Conservation (phyloP, 805 yeast species). For the Helenozyma baotianmanensis region DNA sequence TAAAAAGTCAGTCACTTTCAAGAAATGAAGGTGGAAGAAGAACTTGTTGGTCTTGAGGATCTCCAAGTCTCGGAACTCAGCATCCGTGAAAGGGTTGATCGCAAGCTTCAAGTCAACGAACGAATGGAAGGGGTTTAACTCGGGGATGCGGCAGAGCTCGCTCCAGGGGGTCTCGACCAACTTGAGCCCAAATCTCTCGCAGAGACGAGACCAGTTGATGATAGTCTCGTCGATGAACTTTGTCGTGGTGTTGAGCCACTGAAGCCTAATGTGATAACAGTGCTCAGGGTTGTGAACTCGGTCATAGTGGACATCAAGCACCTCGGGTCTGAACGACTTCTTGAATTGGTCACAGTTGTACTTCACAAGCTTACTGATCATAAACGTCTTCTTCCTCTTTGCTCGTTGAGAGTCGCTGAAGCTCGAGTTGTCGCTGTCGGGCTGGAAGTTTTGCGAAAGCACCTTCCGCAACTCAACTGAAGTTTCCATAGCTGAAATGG, state of each 20-base stretch:
- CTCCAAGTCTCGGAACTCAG: conserved; percentile 41
- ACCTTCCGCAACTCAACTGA: conserved; percentile 8
- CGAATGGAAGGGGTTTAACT: conserved; percentile 82
- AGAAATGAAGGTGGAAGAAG: conserved; percentile 72
- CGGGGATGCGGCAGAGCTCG: conserved; percentile 74
- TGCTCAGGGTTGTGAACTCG: conserved; percentile 91
- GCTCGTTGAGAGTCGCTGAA: conserved; percentile 17
- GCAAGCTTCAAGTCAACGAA: conserved; percentile 64
- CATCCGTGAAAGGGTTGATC: conserved; percentile 67
- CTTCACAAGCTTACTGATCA: conserved; percentile 61
- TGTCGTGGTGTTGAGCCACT: conserved; percentile 91
- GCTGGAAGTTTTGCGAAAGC: conserved; percentile 12
- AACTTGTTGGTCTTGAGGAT: conserved; percentile 50
- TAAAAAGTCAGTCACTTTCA: conserved; percentile 68
- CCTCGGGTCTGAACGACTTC: conserved; percentile 72
- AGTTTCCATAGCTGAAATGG: conserved; percentile 16
- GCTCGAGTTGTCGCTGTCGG: conserved; percentile 15
- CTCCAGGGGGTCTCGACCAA: conserved; percentile 87
- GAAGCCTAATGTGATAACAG: conserved; percentile 84
- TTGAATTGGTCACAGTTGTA: conserved; percentile 72
- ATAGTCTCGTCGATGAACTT: conserved; percentile 69
- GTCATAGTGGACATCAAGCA: conserved; percentile 82
- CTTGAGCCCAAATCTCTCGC: conserved; percentile 78
- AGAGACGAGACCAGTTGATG: conserved; percentile 71
- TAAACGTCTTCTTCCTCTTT: conserved; percentile 36